phyloP scores from a whole-genome alignment of 2,329 filamentous ascomycete genomes.

The Curvularia lunata region DNA sequence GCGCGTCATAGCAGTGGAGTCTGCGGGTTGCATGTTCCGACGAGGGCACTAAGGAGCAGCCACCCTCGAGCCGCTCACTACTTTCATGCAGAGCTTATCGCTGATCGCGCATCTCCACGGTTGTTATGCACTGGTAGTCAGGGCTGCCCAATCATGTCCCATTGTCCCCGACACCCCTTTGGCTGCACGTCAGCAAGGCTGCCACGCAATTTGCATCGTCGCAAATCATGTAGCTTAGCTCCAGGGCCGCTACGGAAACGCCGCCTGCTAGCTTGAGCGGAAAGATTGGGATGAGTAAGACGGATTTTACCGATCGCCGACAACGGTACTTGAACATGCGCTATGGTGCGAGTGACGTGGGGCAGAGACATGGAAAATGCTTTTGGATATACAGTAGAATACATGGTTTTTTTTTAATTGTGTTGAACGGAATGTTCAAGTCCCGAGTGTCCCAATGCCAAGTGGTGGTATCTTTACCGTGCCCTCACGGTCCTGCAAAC shows the following conservation, averaged over 20 bases:
- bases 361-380: background rate
- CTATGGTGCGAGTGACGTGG: background rate
- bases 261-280: slow-evolving; percentile 4
- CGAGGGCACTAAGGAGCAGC: background rate
- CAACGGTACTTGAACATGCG: background rate
- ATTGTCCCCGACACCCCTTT: background rate
- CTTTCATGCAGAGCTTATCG: background rate
- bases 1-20: background rate
- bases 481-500: slow-evolving; percentile 11
- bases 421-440: background rate
- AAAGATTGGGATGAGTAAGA: slow-evolving; percentile 12
- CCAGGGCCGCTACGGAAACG: slow-evolving; percentile 3
- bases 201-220: slow-evolving; percentile 7
- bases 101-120: background rate
- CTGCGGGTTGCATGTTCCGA: background rate
- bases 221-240: slow-evolving; percentile 14
- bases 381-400: background rate
- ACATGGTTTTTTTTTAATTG: background rate
- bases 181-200: slow-evolving; percentile 19
- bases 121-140: background rate
- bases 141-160: background rate
- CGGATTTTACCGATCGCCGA: background rate
- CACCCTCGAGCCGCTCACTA: background rate
- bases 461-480: slow-evolving; percentile 25
- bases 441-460: slow-evolving; percentile 13